Percentiles rank a stretch among this genome's conserved stretches.
phyloP scores from a whole-genome alignment of 176 grass and related monocot genomes.

The maize (Zea mays) region DNA sequence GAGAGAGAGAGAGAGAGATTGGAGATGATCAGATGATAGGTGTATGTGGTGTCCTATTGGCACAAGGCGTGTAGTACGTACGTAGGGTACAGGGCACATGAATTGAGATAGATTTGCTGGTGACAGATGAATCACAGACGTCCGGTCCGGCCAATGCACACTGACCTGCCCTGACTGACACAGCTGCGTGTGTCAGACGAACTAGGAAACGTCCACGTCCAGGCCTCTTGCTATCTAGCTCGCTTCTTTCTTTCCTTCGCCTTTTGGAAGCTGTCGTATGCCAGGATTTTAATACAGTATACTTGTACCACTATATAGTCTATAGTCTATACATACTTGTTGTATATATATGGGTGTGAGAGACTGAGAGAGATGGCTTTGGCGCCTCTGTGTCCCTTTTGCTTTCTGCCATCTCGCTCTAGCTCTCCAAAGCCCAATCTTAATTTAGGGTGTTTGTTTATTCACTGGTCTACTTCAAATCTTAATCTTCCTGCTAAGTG shows the following conservation, averaged over 20 bases:
- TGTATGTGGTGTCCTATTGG: constrained; percentile 39
- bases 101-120: constrained; percentile 46
- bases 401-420: constrained; percentile 10
- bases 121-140: constrained; percentile 42
- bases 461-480: constrained; percentile 37
- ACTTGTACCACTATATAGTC: constrained; percentile 4
- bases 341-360: background rate
- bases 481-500: constrained; percentile 28
- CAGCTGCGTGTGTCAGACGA: constrained; percentile 39
- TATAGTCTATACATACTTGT: background rate
- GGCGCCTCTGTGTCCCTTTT: constrained; percentile 20
- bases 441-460: constrained; percentile 36
- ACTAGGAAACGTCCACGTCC: constrained; percentile 60
- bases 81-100: constrained; percentile 46
- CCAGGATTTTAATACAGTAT: constrained; percentile 45
- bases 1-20: background rate
- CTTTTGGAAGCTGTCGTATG: constrained; percentile 39
- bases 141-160: background rate
- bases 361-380: background rate
- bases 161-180: constrained; percentile 26
- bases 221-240: constrained; percentile 25
- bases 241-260: background rate
- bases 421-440: constrained; percentile 38
- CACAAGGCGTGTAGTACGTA: constrained; percentile 22
- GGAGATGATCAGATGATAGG: constrained; percentile 21